Evolutionary conservation across 2,329 filamentous ascomycete species (phyloP), one percentile per base, ranked within the genome.

Genomic region (Coniochaeta sp.): DNA sequence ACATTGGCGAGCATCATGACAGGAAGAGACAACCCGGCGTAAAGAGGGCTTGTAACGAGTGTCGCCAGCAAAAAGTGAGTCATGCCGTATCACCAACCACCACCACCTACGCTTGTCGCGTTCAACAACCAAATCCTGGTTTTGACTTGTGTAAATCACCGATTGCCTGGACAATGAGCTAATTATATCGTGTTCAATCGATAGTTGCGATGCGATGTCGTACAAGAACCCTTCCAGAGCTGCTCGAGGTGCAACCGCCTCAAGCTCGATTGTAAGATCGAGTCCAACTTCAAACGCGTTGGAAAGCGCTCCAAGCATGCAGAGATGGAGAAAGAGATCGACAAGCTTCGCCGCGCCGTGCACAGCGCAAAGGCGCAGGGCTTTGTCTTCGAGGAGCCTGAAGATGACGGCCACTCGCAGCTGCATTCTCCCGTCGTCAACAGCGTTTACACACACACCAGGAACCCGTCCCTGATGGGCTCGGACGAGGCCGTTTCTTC

Each of bases 261-360:
- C 69, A 90, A 89, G 74, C 86, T 93, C 63, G 84, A 88, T 63
- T 95, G 90, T 80, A 90, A 91, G 73, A 93, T 95, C 73, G 89
- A 93, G 73, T 90, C 89, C 68, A 91, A 92, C 73, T 93, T 93
- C 76, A 93, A 92, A 80, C 87, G 90, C 67, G 80, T 93, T 19
- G 73, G 90, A 64, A 95, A 95, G 78, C 84, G 90, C 47, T 89
- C 86, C 64, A 89, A 90, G 72, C 89, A 93, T 73, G 89, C 89
- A 68, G 90, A 93, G 75, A 93, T 93, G 89, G 89, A 91, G 71
- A 89, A 87, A 74, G 89, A 93, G 73, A 90, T 93, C 68, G 88
- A 90, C 61, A 84, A 79, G 63, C 74, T 89, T 65, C 83, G 86
- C 58, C 81, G 85, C 54, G 84, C 80, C 67, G 79, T 89, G 63